A percentile compares a stretch with the other conserved stretches of the same genome.
Evolutionary conservation across 768 basidiomycete species (phyloP).

Genomic region (Hericium coralloides): DNA sequence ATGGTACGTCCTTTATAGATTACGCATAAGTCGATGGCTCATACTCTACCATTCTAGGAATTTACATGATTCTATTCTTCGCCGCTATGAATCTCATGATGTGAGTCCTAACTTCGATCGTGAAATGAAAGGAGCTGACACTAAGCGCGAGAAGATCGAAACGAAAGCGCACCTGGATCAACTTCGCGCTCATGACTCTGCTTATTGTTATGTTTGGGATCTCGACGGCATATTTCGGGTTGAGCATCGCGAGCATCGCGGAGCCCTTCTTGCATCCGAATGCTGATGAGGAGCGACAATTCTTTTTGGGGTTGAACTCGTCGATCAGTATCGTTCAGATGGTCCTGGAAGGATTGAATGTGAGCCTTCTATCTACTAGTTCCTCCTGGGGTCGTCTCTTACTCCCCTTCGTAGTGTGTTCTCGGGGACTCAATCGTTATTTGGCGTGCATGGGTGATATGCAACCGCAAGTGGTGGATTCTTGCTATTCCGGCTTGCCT

Average conservation of each 20-base stretch:
- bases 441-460: conserved; percentile 12
- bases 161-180: conserved; percentile 2
- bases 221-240: background rate
- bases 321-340: background rate
- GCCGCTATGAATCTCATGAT: background rate
- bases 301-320: background rate
- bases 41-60: background rate
- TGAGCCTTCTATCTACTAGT: background rate
- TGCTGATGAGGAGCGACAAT: background rate
- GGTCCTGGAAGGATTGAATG: background rate
- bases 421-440: conserved; percentile 9
- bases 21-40: background rate
- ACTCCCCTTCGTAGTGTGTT: conserved; percentile 1
- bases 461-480: conserved; percentile 1
- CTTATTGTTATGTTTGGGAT: conserved; percentile 7
- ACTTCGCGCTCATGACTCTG: conserved; percentile 1
- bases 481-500: conserved; percentile 4
- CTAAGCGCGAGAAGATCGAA: background rate
- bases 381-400: background rate
- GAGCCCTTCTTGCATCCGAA: conserved; percentile 2
- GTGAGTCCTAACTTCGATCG: background rate
- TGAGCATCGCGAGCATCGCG: conserved; percentile 2
- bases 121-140: background rate
- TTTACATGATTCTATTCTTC: background rate
- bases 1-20: background rate